These are phyloP conservation scores for Rhazya stricta DNA, from an alignment of 257 asterid species.

Conservation along the genomic window DNA sequence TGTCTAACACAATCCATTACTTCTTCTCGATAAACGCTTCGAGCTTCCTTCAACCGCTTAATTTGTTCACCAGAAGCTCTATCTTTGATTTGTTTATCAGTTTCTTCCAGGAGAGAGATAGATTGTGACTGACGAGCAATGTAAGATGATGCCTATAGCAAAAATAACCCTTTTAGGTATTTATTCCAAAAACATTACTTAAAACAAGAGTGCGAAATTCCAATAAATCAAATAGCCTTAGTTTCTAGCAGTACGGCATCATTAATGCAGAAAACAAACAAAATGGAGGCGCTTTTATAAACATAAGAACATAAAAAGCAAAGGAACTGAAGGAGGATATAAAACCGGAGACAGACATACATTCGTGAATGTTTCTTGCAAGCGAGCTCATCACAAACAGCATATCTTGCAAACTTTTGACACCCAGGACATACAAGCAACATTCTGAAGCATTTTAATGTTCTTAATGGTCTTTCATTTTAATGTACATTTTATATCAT, in stretches of 20 bases:
- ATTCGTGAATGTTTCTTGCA: neutral
- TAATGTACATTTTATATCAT: too few species aligned
- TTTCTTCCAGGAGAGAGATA: slow-evolving; percentile 71
- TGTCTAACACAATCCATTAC: slow-evolving; percentile 90
- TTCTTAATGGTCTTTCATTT: neutral
- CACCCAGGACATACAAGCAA: neutral
- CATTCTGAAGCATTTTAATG: neutral
- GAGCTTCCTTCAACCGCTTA: slow-evolving; percentile 86
- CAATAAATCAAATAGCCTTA: neutral
- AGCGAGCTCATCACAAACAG: neutral
- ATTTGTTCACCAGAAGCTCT: slow-evolving; percentile 57
- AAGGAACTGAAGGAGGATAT: neutral
- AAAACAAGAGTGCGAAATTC: neutral
- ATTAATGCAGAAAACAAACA: neutral
- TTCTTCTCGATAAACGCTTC: slow-evolving; percentile 72
- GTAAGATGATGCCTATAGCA: slow-evolving; percentile 72
- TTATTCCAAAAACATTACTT: neutral
- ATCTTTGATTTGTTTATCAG: slow-evolving; percentile 84
- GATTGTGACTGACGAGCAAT: slow-evolving; percentile 79
- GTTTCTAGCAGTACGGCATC: neutral
- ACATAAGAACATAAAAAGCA: neutral
- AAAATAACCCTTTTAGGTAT: slow-evolving; percentile 7
- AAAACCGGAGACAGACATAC: neutral
- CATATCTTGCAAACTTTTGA: neutral
- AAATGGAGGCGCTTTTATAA: too few species aligned